Conservation (phyloP, 352 stramenopile species). For the Pythium brassicae region DNA sequence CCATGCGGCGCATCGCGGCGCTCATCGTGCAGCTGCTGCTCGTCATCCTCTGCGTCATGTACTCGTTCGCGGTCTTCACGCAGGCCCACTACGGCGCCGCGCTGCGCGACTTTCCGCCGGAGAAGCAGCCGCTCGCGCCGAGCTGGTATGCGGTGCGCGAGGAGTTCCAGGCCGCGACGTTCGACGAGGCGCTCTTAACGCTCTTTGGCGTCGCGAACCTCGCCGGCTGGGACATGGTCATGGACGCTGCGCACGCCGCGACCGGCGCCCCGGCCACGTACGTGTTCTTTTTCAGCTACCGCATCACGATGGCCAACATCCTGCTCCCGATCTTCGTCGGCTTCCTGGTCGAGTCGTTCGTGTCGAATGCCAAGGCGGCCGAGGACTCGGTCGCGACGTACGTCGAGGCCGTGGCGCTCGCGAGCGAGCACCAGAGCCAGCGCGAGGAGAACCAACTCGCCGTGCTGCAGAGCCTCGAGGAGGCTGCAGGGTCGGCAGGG, state of each 20-base stretch:
- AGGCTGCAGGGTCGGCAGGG: too few species aligned
- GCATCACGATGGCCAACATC: slow-evolving; percentile 81
- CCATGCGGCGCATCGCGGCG: slow-evolving; percentile 80
- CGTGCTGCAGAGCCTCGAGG: slow-evolving; percentile 42
- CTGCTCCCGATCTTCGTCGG: slow-evolving; percentile 80
- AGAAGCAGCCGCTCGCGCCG: slow-evolving; percentile 42
- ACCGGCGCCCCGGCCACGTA: slow-evolving; percentile 57
- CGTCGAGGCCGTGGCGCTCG: slow-evolving; percentile 34
- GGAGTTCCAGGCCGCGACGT: slow-evolving; percentile 78
- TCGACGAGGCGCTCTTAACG: slow-evolving; percentile 71
- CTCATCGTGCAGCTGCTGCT: slow-evolving; percentile 72
- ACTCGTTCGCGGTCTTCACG: slow-evolving; percentile 77
- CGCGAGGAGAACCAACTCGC: slow-evolving; percentile 51
- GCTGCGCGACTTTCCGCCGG: slow-evolving; percentile 50
- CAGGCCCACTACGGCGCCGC: slow-evolving; percentile 68
- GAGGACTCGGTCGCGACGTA: slow-evolving; percentile 67
- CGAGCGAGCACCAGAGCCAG: slow-evolving; percentile 16
- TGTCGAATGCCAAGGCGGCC: slow-evolving; percentile 67
- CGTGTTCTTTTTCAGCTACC: slow-evolving; percentile 81
- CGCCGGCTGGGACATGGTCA: slow-evolving; percentile 74
- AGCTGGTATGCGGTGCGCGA: slow-evolving; percentile 66
- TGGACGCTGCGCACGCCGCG: slow-evolving; percentile 72
- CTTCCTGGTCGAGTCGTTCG: slow-evolving; percentile 84
- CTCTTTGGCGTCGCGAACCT: slow-evolving; percentile 75
- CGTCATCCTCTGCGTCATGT: slow-evolving; percentile 84